Percentiles rank a stretch among this genome's conserved stretches.
phyloP scores from a whole-genome alignment of 768 basidiomycete species.

The Serendipita sp. region DNA sequence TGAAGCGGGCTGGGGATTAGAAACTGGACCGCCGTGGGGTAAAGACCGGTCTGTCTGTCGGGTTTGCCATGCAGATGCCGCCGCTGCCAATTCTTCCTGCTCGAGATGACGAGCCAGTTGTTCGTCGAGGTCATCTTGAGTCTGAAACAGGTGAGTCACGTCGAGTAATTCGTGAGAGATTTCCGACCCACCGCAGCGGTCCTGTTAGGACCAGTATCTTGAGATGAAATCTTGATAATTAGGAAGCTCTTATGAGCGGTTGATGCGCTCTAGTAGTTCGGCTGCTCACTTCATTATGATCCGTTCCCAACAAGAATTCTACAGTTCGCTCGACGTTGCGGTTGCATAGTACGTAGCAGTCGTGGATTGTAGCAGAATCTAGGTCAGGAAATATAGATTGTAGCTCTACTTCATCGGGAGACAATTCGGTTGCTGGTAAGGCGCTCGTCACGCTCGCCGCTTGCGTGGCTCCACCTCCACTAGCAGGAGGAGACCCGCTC shows the following conservation, averaged over 20 bases:
- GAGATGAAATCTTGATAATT: not conserved
- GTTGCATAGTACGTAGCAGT: slow-evolving; percentile 1
- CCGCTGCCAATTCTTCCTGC: slow-evolving; percentile 1
- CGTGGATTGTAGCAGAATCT: not conserved
- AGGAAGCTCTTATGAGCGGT: too few relatives aligned
- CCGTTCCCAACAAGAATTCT: not conserved
- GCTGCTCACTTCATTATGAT: not conserved
- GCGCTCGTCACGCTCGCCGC: not conserved
- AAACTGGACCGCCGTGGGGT: not conserved
- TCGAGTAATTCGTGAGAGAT: not conserved
- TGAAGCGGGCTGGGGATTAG: not conserved
- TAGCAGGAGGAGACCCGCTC: not conserved
- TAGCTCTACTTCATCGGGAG: not conserved
- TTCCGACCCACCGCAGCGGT: not conserved
- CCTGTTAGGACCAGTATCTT: not conserved
- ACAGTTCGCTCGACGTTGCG: not conserved
- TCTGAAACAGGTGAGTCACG: not conserved
- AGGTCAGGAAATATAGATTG: slow-evolving; percentile 5
- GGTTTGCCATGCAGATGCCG: not conserved
- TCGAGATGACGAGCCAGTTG: slow-evolving; percentile 4
- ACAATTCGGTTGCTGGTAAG: not conserved
- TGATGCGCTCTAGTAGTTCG: not conserved
- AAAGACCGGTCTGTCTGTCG: not conserved
- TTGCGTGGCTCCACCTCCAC: not conserved
- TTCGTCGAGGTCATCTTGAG: not conserved